phyloP scores from a whole-genome alignment of 495 filamentous ascomycete genomes.

The Pyrenopolyporus hunteri region DNA sequence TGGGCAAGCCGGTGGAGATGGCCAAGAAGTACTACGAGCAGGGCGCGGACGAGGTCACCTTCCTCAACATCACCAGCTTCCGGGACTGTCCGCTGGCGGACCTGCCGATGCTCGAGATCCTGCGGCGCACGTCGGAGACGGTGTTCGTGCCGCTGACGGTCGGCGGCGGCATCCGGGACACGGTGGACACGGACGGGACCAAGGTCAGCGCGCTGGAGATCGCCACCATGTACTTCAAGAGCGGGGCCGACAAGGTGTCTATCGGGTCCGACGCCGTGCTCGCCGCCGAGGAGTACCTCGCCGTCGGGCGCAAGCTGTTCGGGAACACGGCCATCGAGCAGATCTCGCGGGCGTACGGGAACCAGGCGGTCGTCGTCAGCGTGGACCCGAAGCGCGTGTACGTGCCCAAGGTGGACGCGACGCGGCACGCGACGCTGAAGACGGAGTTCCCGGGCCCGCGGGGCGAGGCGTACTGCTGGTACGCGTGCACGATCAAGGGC shows the following conservation, averaged over 20 bases:
- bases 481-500: slow-evolving; percentile 95
- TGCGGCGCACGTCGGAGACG: slow-evolving; percentile 82
- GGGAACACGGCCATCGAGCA: slow-evolving; percentile 92
- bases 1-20: slow-evolving; percentile 96
- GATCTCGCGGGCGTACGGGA: slow-evolving; percentile 92
- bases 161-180: slow-evolving; percentile 92
- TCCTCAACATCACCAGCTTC: slow-evolving; percentile 98
- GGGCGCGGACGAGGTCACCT: slow-evolving; percentile 95
- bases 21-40: slow-evolving; percentile 94
- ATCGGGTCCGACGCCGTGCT: slow-evolving; percentile 94
- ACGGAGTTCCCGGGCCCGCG: slow-evolving; percentile 72
- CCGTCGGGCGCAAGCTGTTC: slow-evolving; percentile 65
- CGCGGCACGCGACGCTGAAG: slow-evolving; percentile 76
- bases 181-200: slow-evolving; percentile 87
- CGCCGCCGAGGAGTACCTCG: slow-evolving; percentile 88
- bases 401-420: slow-evolving; percentile 72
- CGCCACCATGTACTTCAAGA: slow-evolving; percentile 96
- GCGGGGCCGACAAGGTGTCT: slow-evolving; percentile 97
- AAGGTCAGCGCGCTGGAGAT: slow-evolving; percentile 86
- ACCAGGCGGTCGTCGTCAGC: slow-evolving; percentile 95
- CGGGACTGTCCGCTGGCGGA: slow-evolving; percentile 91
- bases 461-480: slow-evolving; percentile 91
- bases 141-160: slow-evolving; percentile 98
- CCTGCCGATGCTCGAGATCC: slow-evolving; percentile 92
- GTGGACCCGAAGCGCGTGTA: slow-evolving; percentile 93